These are phyloP conservation scores for Letharia lupina DNA, from an alignment of 495 filamentous ascomycete genomes.

Conservation along the genomic window DNA sequence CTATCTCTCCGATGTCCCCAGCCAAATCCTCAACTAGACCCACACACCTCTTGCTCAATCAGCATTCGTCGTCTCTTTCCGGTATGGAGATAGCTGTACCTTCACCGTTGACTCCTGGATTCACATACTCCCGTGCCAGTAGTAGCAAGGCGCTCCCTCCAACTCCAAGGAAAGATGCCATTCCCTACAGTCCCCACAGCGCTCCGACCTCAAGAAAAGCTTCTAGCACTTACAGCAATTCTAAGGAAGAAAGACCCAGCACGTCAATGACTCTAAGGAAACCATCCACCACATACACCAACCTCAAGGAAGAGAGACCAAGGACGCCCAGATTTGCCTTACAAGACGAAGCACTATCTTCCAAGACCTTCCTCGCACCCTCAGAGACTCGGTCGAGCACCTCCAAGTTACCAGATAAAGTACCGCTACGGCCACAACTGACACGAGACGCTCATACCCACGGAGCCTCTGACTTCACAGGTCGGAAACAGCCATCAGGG, in stretches of 20 bases:
- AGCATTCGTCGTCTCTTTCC: conserved; percentile 7
- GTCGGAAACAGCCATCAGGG: background rate
- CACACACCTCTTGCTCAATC: background rate
- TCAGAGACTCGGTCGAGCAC: conserved; percentile 17
- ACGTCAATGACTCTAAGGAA: background rate
- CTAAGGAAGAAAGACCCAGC: conserved; percentile 8
- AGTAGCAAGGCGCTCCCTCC: conserved; percentile 17
- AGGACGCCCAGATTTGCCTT: background rate
- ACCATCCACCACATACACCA: conserved; percentile 18
- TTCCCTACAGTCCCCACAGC: background rate
- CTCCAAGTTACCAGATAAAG: conserved; percentile 16
- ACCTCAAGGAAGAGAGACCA: conserved; percentile 13
- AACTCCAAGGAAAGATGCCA: background rate
- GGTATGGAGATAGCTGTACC: conserved; percentile 18
- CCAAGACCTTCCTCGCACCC: conserved; percentile 10
- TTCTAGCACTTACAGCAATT: conserved; percentile 16
- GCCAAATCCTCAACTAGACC: background rate
- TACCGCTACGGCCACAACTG: conserved; percentile 15
- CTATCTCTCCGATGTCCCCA: conserved; percentile 2
- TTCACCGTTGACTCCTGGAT: background rate
- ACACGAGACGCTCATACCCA: conserved; percentile 15
- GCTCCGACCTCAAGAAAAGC: conserved; percentile 10
- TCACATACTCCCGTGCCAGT: background rate
- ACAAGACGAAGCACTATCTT: conserved; percentile 5
- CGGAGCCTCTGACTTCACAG: conserved; percentile 5